Base-by-base conservation (phyloP, 768 basidiomycete species). In the Leucosporidium creatinivorum region DNA sequence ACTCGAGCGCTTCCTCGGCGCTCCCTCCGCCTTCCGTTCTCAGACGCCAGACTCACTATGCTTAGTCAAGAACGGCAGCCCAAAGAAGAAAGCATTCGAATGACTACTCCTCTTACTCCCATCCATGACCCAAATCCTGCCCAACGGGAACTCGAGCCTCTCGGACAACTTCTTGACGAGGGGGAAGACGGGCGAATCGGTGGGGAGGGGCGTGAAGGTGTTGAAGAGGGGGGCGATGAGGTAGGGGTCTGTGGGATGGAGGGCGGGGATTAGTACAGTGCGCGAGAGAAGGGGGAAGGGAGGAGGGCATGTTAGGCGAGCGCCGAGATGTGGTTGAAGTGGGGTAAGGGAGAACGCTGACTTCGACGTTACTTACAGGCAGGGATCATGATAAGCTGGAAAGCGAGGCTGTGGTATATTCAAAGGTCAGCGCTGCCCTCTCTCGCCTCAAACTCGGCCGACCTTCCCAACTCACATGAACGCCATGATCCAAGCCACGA, bases 141-240 rank as follows among this genome's bases (percentile, higher is more conserved):
- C 96, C 65, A 97, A 81, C 0, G 96, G 94, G 84, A 98, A 99
- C 66, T 87, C 85, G 74, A 98, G 87, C 75, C 86, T 87, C 50
- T 80, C 74, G 0, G 93, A 91, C 21, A 99, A 82, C 0, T 78
- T 75, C 74, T 94, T 90, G 49, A 93, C 62, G 25, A 58, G 61
- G 58, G 69, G 70, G 65, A 60, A 71, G 25, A 73, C 58, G 7
- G 72, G 63, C 51, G 89, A 87, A 39, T 91, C 89, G 19, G 83
- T 81, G 0, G 84, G 81, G 8, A 99, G 84, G 4, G 91, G 90
- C 2, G 92, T 91, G 55, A 97, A 85, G 79, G 91, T 98, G 84
- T 99, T 98, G 84, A 98, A 98, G 64, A 98, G 80, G 0, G 96
- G 96, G 73, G 93, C 92, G 73, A 99, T 92, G 76, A 92, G 81